Base-by-base conservation (phyloP, 306 rosid genomes). In the Sphenostylis stenocarpa region DNA sequence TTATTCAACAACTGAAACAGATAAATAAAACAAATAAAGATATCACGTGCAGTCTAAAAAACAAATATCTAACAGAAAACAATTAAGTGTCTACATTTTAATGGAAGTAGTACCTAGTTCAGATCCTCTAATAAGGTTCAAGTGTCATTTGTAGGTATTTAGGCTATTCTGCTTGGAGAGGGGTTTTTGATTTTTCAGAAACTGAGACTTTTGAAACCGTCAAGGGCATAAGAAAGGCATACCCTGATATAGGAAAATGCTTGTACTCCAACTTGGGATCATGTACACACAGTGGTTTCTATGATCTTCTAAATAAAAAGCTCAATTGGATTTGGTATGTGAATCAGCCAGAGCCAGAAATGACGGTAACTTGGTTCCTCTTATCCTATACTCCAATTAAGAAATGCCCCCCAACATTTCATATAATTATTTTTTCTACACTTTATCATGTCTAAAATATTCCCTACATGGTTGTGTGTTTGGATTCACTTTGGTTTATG, bases 81-180 rank as follows among this genome's bases (percentile, higher is more conserved):
- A 24, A 33, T 21, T 55, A 7, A 24, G 17, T 26, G 36, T 24
- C n/a, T 12, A 23, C 38, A 57, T 26, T 57, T 26, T 17, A 57
- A 57, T 57, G 34, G 9, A 57, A 24, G 64, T 24, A 23, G 34
- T 56, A 56, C 34, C 12, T 24, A 1, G 2, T 57, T 24, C 38
- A 57, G 64, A n/a, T 69, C 4, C 9, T 36, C 28, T 36, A 72
- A 33, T 33, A n/a, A 74, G 36, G 17, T 3, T 71, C 34, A 29
- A 16, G 43, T 69, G 13, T 55, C 24, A 12, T 69, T 65, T 78
- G 80, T 75, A 94, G 97, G 81, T 91, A 91, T 83, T 77, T 94
- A 47, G 98, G 96, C 61, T 90, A 91, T 79, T 86, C 88, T 77
- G 96, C 98, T 49, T 91, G 98, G 97, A 87, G 97, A 84, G 96